phyloP scores from a whole-genome alignment of 1,139 yeast species.

The Pichia sp. region DNA sequence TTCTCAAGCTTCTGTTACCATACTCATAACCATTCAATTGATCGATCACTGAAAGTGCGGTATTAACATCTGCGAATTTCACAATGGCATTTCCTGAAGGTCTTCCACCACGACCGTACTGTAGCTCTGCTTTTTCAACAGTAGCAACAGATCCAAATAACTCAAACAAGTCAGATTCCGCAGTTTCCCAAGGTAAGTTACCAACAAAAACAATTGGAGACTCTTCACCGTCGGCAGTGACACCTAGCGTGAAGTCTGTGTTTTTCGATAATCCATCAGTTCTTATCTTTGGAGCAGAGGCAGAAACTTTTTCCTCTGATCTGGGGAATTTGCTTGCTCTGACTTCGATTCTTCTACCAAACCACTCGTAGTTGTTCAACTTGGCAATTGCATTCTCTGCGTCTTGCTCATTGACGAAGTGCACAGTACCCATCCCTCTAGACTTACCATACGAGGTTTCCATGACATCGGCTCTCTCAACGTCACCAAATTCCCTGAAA shows the following conservation, averaged over 20 bases:
- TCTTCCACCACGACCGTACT: slow-evolving; percentile 59
- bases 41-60: slow-evolving; percentile 70
- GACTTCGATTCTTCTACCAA: slow-evolving; percentile 67
- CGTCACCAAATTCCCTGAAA: slow-evolving; percentile 73
- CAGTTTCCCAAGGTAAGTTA: slow-evolving; percentile 86
- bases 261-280: slow-evolving; percentile 34
- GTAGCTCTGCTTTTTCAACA: slow-evolving; percentile 75
- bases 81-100: slow-evolving; percentile 85
- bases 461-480: slow-evolving; percentile 77
- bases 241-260: slow-evolving; percentile 60
- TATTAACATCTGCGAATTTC: slow-evolving; percentile 61
- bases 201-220: slow-evolving; percentile 64
- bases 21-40: slow-evolving; percentile 76
- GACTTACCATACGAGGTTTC: slow-evolving; percentile 70
- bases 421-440: slow-evolving; percentile 80
- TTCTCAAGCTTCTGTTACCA: slow-evolving; percentile 70
- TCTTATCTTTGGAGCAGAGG: slow-evolving; percentile 15
- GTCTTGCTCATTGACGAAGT: slow-evolving; percentile 55
- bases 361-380: slow-evolving; percentile 63
- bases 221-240: slow-evolving; percentile 60
- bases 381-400: slow-evolving; percentile 59
- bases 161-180: slow-evolving; percentile 78
- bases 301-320: slow-evolving; percentile 15
- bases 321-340: slow-evolving; percentile 52
- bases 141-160: slow-evolving; percentile 82